phyloP scores from a whole-genome alignment of 169 alveolate genomes.

The Hammondia hammondi region DNA sequence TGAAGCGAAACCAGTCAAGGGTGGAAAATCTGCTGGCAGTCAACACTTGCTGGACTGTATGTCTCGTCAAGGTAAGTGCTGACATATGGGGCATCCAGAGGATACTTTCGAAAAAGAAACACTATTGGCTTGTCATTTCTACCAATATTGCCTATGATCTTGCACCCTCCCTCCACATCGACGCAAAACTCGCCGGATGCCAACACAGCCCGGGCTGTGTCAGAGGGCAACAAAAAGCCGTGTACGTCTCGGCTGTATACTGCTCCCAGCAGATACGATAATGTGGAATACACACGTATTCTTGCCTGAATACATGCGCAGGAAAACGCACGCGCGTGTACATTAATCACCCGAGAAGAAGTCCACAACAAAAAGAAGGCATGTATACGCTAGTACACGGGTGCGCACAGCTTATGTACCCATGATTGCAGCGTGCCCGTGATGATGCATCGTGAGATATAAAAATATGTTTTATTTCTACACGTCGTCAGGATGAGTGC shows the following conservation, averaged over 20 bases:
- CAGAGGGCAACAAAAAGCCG: neutral
- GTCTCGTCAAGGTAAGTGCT: constrained; percentile 21
- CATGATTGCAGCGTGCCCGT: too few relatives aligned
- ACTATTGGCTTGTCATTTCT: neutral
- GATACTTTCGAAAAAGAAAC: neutral
- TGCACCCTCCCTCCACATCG: neutral
- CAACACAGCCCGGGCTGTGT: constrained; percentile 1
- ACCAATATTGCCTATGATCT: constrained; percentile 1
- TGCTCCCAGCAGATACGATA: neutral
- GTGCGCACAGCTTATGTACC: too few relatives aligned
- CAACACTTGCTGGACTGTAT: neutral
- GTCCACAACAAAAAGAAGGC: too few relatives aligned
- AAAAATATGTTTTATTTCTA: too few relatives aligned
- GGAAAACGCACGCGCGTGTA: neutral
- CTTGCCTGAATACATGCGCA: neutral
- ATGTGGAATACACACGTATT: neutral
- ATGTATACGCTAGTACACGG: too few relatives aligned
- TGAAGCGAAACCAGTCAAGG: neutral
- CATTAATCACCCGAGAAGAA: neutral
- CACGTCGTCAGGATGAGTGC: too few relatives aligned
- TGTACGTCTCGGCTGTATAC: neutral
- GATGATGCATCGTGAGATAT: too few relatives aligned
- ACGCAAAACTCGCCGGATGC: neutral
- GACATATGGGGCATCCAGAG: constrained; percentile 14
- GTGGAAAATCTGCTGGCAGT: neutral